A percentile compares a stretch with the other conserved stretches of the same genome.
Conservation (phyloP, 306 rosid genomes). For the Canavalia ensiformis region DNA sequence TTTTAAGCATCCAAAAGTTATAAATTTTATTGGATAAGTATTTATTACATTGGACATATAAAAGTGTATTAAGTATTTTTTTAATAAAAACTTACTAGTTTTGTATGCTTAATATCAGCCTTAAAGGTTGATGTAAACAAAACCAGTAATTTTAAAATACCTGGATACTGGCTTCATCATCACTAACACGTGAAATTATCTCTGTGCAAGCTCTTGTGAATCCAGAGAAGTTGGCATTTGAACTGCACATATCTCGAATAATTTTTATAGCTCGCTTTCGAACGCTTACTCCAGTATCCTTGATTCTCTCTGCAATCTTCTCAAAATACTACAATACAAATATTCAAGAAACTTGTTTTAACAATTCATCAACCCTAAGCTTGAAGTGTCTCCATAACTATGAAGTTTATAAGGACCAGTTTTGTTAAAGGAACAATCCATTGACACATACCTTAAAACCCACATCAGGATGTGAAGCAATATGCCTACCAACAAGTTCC, state of each 20-base stretch:
- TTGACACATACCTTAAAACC: conserved; percentile 84
- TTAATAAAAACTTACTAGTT: too few relatives aligned
- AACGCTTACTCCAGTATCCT: conserved; percentile 97
- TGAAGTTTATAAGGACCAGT: neutral
- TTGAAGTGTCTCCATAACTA: conserved; percentile 23
- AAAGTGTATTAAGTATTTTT: too few relatives aligned
- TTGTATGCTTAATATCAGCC: too few relatives aligned
- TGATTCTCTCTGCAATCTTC: conserved; percentile 94
- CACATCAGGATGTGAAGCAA: conserved; percentile 98
- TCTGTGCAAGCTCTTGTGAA: conserved; percentile 90
- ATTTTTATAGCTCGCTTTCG: conserved; percentile 97
- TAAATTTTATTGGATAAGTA: too few relatives aligned
- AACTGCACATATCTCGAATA: conserved; percentile 95
- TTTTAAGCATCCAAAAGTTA: too few relatives aligned
- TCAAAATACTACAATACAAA: conserved; percentile 83
- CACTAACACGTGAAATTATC: conserved; percentile 90
- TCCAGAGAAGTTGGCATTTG: conserved; percentile 83
- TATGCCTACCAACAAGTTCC: conserved; percentile 99
- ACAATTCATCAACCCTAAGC: conserved; percentile 37
- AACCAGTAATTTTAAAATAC: conserved; percentile 54
- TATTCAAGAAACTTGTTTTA: conserved; percentile 28
- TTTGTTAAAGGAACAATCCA: conserved; percentile 32
- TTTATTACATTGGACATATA: too few relatives aligned
- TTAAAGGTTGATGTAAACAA: too few relatives aligned
- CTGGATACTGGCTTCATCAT: conserved; percentile 96